Percentiles rank a stretch among this genome's conserved stretches.
These are phyloP conservation scores for Syzygium grande DNA, from an alignment of 345 rosid genomes.

Conservation along the genomic window DNA sequence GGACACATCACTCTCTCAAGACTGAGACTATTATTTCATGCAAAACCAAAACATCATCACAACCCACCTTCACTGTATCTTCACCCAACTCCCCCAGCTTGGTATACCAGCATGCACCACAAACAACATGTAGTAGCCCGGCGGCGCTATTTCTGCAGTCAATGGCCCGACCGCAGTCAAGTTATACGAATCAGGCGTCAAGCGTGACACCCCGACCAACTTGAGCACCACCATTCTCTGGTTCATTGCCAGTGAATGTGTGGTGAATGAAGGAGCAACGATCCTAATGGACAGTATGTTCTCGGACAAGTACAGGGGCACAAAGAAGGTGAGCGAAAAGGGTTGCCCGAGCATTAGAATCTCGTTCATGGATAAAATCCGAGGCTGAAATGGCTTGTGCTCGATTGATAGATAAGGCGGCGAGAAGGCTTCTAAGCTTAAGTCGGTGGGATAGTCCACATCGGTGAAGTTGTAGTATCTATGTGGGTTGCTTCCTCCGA, in stretches of 20 bases:
- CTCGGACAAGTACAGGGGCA: slow-evolving; percentile 11
- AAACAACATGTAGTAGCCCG: slow-evolving; percentile 71
- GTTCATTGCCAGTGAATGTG: slow-evolving; percentile 73
- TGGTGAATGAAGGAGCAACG: slow-evolving; percentile 63
- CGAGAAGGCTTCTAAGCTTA: slow-evolving; percentile 64
- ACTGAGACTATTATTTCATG: not conserved
- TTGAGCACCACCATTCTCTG: slow-evolving; percentile 72
- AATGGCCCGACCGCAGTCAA: slow-evolving; percentile 39
- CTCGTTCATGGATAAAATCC: slow-evolving; percentile 12
- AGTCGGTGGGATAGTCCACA: slow-evolving; percentile 62
- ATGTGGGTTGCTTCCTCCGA: slow-evolving; percentile 85
- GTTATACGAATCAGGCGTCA: not conserved
- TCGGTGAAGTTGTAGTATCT: slow-evolving; percentile 46
- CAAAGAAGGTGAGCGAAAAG: slow-evolving; percentile 21
- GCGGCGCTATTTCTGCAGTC: slow-evolving; percentile 47
- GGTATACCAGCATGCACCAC: slow-evolving; percentile 62
- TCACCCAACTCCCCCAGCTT: slow-evolving; percentile 68
- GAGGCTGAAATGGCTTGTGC: slow-evolving; percentile 28
- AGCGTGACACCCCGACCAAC: slow-evolving; percentile 1
- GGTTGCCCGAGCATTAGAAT: slow-evolving; percentile 17
- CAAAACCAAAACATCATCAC: not conserved
- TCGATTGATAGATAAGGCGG: slow-evolving; percentile 54
- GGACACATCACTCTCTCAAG: not conserved
- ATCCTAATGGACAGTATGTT: slow-evolving; percentile 38
- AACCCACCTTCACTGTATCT: slow-evolving; percentile 20